Percentiles rank a stretch among this genome's conserved stretches.
These are phyloP conservation scores for Chenopodium berlandieri DNA, from an alignment of 148 eudicot species.

Conservation along the genomic window DNA sequence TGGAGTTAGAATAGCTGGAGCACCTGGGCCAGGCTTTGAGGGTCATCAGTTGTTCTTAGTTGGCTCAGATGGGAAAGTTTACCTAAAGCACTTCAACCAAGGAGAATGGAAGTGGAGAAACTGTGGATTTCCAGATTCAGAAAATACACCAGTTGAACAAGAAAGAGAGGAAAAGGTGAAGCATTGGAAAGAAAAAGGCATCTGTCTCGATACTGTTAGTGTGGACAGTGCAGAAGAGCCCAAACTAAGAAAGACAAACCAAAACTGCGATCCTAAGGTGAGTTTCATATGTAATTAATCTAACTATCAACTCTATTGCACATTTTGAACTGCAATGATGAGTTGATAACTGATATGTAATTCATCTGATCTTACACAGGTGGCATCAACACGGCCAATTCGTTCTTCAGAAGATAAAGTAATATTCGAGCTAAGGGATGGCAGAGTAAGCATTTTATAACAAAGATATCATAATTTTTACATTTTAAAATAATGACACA, in stretches of 20 bases:
- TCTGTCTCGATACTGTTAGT: constrained; percentile 18
- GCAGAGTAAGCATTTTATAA: constrained; percentile 54
- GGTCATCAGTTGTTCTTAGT: constrained; percentile 62
- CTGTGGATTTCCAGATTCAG: constrained; percentile 44
- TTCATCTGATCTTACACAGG: constrained; percentile 37
- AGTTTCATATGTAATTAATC: constrained; percentile 10
- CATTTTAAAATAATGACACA: no score
- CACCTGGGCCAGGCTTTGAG: constrained; percentile 62
- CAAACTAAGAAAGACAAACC: constrained; percentile 9
- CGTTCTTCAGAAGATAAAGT: constrained; percentile 61
- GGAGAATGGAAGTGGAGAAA: constrained; percentile 75
- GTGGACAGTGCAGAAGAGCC: constrained; percentile 24
- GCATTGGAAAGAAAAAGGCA: constrained; percentile 24
- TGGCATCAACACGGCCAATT: constrained; percentile 62
- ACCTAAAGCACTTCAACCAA: constrained; percentile 51
- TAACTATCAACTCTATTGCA: neutral
- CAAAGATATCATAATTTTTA: neutral
- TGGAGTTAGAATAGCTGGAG: constrained; percentile 53
- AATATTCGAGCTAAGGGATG: constrained; percentile 78
- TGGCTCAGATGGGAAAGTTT: constrained; percentile 71
- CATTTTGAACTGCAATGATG: neutral
- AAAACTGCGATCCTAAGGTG: constrained; percentile 65
- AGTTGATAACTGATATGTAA: neutral
- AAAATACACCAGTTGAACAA: constrained; percentile 20
- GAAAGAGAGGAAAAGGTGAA: constrained; percentile 9